Conservation (phyloP, 2,329 filamentous ascomycete genomes). For the Aschersonia sp. region DNA sequence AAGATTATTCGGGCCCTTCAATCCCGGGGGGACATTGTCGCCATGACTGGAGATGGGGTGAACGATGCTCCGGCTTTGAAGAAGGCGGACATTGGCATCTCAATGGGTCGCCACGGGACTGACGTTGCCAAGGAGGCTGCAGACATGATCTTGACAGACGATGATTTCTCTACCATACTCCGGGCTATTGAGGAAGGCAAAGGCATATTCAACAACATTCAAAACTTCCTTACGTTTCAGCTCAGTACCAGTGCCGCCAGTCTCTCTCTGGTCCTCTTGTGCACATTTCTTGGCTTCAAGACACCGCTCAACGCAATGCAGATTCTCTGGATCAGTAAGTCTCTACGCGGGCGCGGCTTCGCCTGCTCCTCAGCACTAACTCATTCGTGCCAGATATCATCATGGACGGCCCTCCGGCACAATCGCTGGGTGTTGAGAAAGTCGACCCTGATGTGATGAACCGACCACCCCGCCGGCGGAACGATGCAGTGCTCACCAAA, state of each 20-base stretch:
- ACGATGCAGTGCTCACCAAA: slow-evolving; percentile 80
- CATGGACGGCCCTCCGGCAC: slow-evolving; percentile 96
- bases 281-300: slow-evolving; percentile 83
- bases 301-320: slow-evolving; percentile 98
- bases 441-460: slow-evolving; percentile 93
- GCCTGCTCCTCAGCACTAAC: background rate
- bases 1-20: slow-evolving; percentile 91
- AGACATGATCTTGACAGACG: slow-evolving; percentile 86
- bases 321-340: slow-evolving; percentile 89
- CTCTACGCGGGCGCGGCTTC: background rate
- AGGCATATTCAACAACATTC: slow-evolving; percentile 98
- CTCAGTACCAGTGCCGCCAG: slow-evolving; percentile 93
- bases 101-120: slow-evolving; percentile 88
- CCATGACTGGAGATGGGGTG: slow-evolving; percentile 97
- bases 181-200: slow-evolving; percentile 97
- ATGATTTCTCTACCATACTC: slow-evolving; percentile 83
- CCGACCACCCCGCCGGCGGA: slow-evolving; percentile 68
- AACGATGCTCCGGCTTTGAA: slow-evolving; percentile 96
- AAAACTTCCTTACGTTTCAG: slow-evolving; percentile 98
- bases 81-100: slow-evolving; percentile 93
- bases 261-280: slow-evolving; percentile 78
- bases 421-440: slow-evolving; percentile 88
- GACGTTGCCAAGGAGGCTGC: slow-evolving; percentile 93
- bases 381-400: slow-evolving; percentile 60
- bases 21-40: slow-evolving; percentile 85